Base-by-base conservation (phyloP, 2,329 filamentous ascomycete genomes). In the Scedosporium boydii region DNA sequence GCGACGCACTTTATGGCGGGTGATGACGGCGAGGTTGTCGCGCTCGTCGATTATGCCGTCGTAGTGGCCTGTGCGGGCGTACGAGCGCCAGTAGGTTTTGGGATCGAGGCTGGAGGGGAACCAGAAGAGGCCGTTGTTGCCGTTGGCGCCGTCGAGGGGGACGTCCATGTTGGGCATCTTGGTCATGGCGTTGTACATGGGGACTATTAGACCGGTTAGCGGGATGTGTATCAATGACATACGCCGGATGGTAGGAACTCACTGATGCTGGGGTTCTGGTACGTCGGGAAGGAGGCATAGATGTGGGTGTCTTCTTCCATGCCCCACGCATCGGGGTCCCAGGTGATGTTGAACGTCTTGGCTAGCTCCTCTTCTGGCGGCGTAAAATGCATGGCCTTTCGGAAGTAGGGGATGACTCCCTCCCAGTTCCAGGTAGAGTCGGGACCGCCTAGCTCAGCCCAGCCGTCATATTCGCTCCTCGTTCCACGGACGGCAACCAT, bases 391-490 rank as follows among this genome's bases (percentile, higher is more conserved):
- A 62, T 62, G 26, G 23, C 61, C 61, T 79, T 79, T 34, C 71
- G 73, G 64, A 81, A 75, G 51, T 79, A 80, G 0, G 75, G 77
- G 0, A 76, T 67, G 6, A 81, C 41, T 4, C 69, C 63, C 14
- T 68, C 60, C 70, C 70, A 72, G 14, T 77, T 68, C 71, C 76
- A 80, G 16, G 63, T 58, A 1, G 66, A 67, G 3, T 75, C 78
- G 0, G 73, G 68, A 42, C 80, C 79, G 0, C 78, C 80, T 0
- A 82, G 67, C 2, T 69, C 69, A 42, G 72, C 72, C 79, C 79
- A 82, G 0, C 71, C 69, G 60, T 81, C 70, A 55, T 79, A 78
- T 44, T 78, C 77, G 1, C 70, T 67, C n/a, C 68, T 66, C 3
- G 71, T 70, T 2, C 74, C 73, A 18, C 74, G 69, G 18, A 72